Base-by-base conservation (phyloP, 305 asterid species). In the Fraxinus greggii region DNA sequence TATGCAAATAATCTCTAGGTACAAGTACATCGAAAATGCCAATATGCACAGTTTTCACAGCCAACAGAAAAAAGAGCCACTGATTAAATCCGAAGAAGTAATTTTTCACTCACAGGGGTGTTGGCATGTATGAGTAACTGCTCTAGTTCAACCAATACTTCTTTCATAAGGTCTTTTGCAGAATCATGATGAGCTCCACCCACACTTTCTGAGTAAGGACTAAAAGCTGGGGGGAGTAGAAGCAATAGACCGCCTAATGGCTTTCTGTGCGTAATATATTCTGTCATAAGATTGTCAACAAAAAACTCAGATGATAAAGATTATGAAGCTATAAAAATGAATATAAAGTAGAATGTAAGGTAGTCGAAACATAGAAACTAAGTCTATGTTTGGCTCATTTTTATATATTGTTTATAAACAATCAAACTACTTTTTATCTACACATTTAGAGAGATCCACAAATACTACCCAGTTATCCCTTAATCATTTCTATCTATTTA, bases 181-280 rank as follows among this genome's bases (percentile, higher is more conserved):
- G 89, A 80, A 88, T 73, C 86, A 48, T 73, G 78, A 84, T 83
- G 92, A 76, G 84, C 84, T 77, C 82, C 91, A 84, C 42, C 89
- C 51, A 63, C 85, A 45, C 75, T 75, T 33, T 88, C 94, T 5
- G 70, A 63, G 83, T 88, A 79, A 70, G 94, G 93, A 84, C 87
- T 89, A 81, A 93, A 90, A 36, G 89, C 84, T 31, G 88, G 90
- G 81, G 98, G 99, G 80, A 96, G 94, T 85, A 96, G 86, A 84
- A 96, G 90, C 81, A 96, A 91, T 79, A 96, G 84, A 78, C 98
- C 98, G 40, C 99, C 99, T 81, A 96, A 87, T 73, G 92, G 92
- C 89, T 93, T 96, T 86, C 84, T 88, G 85, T 92, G 94, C 81
- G 77, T 93, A 86, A 94, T 90, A 88, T 92, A 96, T 80, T 93